Conservation (phyloP, 2,329 filamentous ascomycete species). For the Orbilia quercus region DNA sequence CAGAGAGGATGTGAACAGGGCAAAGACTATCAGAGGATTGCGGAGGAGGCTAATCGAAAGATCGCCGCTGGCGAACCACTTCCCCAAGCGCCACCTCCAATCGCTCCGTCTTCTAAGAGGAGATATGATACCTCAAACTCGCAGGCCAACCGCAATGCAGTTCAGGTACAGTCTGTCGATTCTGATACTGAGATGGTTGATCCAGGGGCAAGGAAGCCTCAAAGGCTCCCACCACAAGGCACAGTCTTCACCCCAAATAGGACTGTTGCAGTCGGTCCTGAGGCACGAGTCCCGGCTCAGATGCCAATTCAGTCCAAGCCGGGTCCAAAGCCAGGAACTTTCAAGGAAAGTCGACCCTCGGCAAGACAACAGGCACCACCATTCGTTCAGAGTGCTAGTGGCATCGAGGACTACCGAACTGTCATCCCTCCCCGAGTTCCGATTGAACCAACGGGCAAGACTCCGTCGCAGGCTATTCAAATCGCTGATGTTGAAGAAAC, state of each 20-base stretch:
- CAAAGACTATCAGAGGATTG: constrained; percentile 72
- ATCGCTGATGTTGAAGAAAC: constrained; percentile 35
- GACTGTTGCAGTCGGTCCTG: constrained; percentile 43
- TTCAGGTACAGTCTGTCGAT: constrained; percentile 26
- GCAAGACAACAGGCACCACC: constrained; percentile 29
- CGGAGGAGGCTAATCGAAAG: constrained; percentile 72
- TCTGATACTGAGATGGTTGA: constrained; percentile 53
- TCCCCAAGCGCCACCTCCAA: constrained; percentile 71
- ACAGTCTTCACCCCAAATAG: constrained; percentile 39
- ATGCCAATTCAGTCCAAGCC: constrained; percentile 49
- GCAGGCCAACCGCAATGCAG: constrained; percentile 42
- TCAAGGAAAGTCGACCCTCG: constrained; percentile 49
- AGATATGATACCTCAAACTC: constrained; percentile 67
- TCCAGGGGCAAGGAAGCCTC: constrained; percentile 28
- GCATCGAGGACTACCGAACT: constrained; percentile 49
- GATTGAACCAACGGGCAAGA: constrained; percentile 45
- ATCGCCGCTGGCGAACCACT: constrained; percentile 70
- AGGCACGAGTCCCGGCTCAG: constrained; percentile 40
- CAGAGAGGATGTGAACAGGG: constrained; percentile 72
- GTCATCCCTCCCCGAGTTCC: constrained; percentile 42
- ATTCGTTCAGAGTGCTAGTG: constrained; percentile 49
- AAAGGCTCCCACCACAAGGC: constrained; percentile 36
- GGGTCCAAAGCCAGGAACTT: constrained; percentile 46
- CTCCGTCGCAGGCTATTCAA: constrained; percentile 41
- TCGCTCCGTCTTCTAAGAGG: constrained; percentile 66